Evolutionary conservation across 257 asterid genomes (phyloP).

Genomic region (Solanum bukasovii): DNA sequence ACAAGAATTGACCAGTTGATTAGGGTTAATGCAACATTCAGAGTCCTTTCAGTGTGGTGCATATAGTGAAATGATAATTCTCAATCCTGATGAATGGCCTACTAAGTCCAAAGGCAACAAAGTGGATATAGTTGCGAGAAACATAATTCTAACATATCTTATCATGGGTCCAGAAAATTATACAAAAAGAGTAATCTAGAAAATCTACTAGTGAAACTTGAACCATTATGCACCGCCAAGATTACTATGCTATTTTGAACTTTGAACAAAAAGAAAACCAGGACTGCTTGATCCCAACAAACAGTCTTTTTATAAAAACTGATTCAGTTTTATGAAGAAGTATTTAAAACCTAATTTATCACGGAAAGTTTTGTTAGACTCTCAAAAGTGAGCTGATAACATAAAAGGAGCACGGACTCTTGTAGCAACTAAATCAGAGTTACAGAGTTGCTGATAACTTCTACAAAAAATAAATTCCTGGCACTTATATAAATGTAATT

Average conservation of each 20-base stretch:
- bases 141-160: background rate
- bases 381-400: background rate
- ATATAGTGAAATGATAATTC: background rate
- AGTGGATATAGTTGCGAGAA: background rate
- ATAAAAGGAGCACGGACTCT: background rate
- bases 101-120: background rate
- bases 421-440: background rate
- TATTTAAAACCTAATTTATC: background rate
- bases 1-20: background rate
- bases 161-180: background rate
- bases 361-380: background rate
- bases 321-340: background rate
- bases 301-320: background rate
- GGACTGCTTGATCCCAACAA: background rate
- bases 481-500: background rate
- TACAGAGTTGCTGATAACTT: background rate
- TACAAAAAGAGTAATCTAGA: background rate
- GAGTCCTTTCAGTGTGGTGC: background rate
- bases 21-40: too few species aligned
- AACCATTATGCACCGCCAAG: background rate
- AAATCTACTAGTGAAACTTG: background rate
- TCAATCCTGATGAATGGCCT: background rate
- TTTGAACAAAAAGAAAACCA: background rate
- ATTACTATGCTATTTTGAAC: background rate
- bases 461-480: background rate